These are phyloP conservation scores for Entophlyctis luteolus DNA, from an alignment of 192 early-diverging fungal species.

Conservation along the genomic window DNA sequence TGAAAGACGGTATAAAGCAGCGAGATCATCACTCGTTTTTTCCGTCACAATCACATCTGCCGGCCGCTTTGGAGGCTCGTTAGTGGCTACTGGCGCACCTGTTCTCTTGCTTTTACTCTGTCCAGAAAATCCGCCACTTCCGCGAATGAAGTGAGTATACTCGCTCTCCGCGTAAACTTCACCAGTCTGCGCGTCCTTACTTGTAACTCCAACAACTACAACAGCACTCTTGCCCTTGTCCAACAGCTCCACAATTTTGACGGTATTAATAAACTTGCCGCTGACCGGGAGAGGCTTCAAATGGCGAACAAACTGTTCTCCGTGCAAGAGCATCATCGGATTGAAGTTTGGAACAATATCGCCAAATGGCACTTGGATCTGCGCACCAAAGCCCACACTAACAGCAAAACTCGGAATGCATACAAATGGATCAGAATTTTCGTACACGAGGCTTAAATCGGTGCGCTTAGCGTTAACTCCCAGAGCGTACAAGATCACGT, in stretches of 20 bases:
- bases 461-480: constrained; percentile 86
- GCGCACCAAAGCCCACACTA: constrained; percentile 70
- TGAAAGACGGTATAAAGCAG: constrained; percentile 90
- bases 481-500: constrained; percentile 90
- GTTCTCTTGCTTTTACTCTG: constrained; percentile 62
- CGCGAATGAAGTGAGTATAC: constrained; percentile 91
- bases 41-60: constrained; percentile 81
- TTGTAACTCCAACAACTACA: constrained; percentile 73
- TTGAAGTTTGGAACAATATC: constrained; percentile 76
- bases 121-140: constrained; percentile 80
- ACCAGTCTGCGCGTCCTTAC: constrained; percentile 63
- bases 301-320: constrained; percentile 93
- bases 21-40: constrained; percentile 87
- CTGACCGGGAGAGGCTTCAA: constrained; percentile 81
- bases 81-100: constrained; percentile 72
- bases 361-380: constrained; percentile 64
- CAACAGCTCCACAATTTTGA: constrained; percentile 84
- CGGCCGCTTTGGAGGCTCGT: constrained; percentile 73
- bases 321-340: constrained; percentile 97
- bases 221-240: constrained; percentile 96
- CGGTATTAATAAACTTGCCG: constrained; percentile 71
- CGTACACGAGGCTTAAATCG: constrained; percentile 89
- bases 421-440: constrained; percentile 78
- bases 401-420: constrained; percentile 92
- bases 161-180: constrained; percentile 81